Evolutionary conservation across 1,284 basidiomycete species (phyloP).

Genomic region (Ustilago bromivora): DNA sequence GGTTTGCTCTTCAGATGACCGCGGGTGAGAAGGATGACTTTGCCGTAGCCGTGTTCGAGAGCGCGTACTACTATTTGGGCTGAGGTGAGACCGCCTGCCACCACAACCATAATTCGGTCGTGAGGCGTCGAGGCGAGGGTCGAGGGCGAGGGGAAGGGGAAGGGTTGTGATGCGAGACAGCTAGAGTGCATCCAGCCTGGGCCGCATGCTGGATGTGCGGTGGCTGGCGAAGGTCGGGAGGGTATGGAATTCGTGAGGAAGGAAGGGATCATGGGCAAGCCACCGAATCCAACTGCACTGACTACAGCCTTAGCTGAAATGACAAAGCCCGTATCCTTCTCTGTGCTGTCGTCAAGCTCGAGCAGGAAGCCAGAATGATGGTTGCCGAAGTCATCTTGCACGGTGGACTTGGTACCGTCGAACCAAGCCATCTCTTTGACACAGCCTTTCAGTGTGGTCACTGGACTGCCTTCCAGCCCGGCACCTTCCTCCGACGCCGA

Average conservation of each 20-base stretch:
- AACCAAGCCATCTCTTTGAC: constrained; percentile 40
- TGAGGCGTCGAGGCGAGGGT: background rate
- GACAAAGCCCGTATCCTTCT: background rate
- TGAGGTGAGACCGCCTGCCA: constrained; percentile 70
- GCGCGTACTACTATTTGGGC: constrained; percentile 69
- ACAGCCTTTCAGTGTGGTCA: constrained; percentile 21
- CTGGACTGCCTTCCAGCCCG: constrained; percentile 5
- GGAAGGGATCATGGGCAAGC: constrained; percentile 57
- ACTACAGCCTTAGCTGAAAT: constrained; percentile 58
- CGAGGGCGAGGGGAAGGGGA: constrained; percentile 44
- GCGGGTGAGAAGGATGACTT: constrained; percentile 67
- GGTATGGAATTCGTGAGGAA: constrained; percentile 18
- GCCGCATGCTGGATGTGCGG: constrained; percentile 21
- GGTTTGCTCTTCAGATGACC: constrained; percentile 68
- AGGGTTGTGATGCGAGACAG: constrained; percentile 56
- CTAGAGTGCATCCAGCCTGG: constrained; percentile 68
- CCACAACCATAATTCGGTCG: constrained; percentile 53
- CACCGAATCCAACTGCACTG: constrained; percentile 67
- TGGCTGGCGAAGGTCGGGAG: background rate
- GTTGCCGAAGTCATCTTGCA: constrained; percentile 34
- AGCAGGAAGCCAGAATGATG: constrained; percentile 44
- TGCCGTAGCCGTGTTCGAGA: constrained; percentile 57
- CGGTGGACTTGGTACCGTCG: constrained; percentile 28
- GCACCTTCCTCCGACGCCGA: background rate
- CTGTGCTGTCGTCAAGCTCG: constrained; percentile 18